Evolutionary conservation across 2,329 filamentous ascomycete genomes (phyloP).

Genomic region (Hymenotorrendiella dingleyae): DNA sequence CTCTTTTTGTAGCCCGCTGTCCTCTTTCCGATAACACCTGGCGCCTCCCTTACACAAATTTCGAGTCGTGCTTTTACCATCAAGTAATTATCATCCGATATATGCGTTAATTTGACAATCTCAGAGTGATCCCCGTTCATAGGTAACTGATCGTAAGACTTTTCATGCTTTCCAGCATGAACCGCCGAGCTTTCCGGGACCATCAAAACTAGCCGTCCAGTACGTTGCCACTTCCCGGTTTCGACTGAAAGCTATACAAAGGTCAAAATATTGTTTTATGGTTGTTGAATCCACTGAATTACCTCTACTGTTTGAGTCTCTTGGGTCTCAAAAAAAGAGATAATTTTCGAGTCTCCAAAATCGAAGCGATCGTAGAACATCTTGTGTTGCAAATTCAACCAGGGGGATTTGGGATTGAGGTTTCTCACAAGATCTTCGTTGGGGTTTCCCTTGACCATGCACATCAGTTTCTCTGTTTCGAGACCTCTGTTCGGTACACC

Average conservation of each 20-base stretch:
- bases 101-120: background rate
- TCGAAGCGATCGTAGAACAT: too few relatives aligned
- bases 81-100: background rate
- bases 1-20: too few relatives aligned
- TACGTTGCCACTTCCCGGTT: background rate
- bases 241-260: background rate
- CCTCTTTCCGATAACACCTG: background rate
- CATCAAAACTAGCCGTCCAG: background rate
- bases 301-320: background rate
- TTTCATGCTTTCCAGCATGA: background rate
- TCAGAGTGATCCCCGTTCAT: constrained; percentile 1
- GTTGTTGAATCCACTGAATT: background rate
- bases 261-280: background rate
- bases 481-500: constrained; percentile 21
- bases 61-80: background rate
- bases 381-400: background rate
- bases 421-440: constrained; percentile 4
- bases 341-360: background rate
- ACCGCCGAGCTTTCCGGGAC: background rate
- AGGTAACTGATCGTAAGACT: background rate
- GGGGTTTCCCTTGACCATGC: constrained; percentile 15
- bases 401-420: background rate
- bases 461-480: constrained; percentile 8
- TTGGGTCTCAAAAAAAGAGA: background rate
- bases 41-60: background rate